phyloP scores from a whole-genome alignment of 202 grass and related monocot genomes.

The Saccharum hybrid region DNA sequence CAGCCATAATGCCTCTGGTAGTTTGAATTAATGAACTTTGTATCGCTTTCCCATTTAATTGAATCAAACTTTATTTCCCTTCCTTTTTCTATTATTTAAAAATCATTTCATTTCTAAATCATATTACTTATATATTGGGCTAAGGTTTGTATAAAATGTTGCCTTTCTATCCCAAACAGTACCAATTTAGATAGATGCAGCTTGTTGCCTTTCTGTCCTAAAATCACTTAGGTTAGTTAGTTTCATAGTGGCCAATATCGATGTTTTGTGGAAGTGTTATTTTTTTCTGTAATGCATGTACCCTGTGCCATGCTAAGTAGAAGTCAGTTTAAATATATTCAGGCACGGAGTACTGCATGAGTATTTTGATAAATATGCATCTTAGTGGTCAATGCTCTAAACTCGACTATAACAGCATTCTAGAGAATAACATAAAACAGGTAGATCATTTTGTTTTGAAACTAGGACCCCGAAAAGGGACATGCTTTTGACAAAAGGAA shows the following conservation, averaged over 20 bases:
- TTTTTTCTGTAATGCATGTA: neutral
- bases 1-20: no score
- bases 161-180: neutral
- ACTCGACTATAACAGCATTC: neutral
- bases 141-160: no score
- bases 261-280: neutral
- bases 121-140: no score
- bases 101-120: no score
- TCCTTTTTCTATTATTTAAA: no score
- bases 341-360: neutral
- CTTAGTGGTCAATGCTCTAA: neutral
- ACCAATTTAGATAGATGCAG: neutral
- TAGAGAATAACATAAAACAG: neutral
- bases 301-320: no score
- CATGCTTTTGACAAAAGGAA: neutral
- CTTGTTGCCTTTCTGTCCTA: neutral
- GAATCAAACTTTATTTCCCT: no score
- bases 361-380: neutral
- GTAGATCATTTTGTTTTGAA: neutral
- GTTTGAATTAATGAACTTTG: no score
- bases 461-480: neutral
- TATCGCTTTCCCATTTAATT: no score
- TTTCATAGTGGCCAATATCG: neutral
- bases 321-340: no score
- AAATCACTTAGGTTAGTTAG: neutral